Evolutionary conservation across 2,329 filamentous ascomycete genomes (phyloP).

Genomic region (Beauveria medogensis): DNA sequence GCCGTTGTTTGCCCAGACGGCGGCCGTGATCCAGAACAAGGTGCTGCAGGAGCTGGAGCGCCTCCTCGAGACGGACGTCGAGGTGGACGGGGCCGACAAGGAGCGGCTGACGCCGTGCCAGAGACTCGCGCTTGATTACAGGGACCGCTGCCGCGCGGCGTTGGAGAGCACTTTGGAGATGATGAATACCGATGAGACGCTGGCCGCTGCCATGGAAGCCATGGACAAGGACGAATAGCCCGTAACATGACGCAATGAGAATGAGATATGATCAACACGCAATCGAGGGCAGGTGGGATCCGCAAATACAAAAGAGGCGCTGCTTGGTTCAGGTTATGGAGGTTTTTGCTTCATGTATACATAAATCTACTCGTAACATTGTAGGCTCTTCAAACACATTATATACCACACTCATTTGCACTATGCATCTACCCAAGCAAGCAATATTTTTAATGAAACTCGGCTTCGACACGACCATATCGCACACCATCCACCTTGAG

Average conservation of each 20-base stretch:
- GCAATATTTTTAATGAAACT: constrained; percentile 51
- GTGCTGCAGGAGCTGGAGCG: constrained; percentile 35
- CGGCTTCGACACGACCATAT: constrained; percentile 69
- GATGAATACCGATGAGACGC: constrained; percentile 25
- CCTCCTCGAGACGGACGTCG: constrained; percentile 38
- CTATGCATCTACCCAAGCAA: background rate
- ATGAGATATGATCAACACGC: background rate
- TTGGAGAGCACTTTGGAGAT: constrained; percentile 36
- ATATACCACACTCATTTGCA: background rate
- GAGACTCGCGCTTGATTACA: constrained; percentile 40
- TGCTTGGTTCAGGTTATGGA: background rate
- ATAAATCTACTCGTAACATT: background rate
- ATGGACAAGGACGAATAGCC: constrained; percentile 5
- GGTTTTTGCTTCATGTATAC: background rate
- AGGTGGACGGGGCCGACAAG: constrained; percentile 32
- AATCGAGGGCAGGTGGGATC: background rate
- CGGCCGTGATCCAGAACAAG: constrained; percentile 35
- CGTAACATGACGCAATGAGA: background rate
- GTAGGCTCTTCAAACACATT: background rate
- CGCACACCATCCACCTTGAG: constrained; percentile 69
- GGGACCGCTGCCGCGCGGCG: constrained; percentile 39
- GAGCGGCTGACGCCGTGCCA: constrained; percentile 35
- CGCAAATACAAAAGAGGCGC: background rate
- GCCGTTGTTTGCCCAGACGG: constrained; percentile 25
- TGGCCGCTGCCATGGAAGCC: constrained; percentile 15